A percentile compares a stretch with the other conserved stretches of the same genome.
phyloP scores from a whole-genome alignment of 2,329 filamentous ascomycete species.

The Phoma sp. region DNA sequence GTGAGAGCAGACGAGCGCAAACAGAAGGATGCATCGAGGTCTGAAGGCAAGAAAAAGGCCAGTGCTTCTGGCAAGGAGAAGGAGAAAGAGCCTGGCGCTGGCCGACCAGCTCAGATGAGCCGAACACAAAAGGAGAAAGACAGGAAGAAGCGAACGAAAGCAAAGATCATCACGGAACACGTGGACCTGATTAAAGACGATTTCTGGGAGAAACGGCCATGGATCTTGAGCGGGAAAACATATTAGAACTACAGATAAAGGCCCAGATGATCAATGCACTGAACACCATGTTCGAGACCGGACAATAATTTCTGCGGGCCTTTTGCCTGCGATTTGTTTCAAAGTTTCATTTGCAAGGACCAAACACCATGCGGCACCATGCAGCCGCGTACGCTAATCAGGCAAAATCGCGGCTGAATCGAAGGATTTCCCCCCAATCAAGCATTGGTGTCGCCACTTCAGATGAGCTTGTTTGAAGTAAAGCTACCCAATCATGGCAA shows the following conservation, averaged over 20 bases:
- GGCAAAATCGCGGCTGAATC: slow-evolving; percentile 10
- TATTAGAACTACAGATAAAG: slow-evolving; percentile 11
- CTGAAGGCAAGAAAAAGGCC: neutral
- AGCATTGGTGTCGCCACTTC: neutral
- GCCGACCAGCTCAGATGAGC: slow-evolving; percentile 58
- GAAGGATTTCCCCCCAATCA: neutral
- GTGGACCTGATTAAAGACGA: slow-evolving; percentile 94
- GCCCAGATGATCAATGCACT: neutral
- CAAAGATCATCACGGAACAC: slow-evolving; percentile 80
- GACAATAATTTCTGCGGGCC: neutral
- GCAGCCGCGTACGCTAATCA: neutral
- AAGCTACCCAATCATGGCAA: neutral
- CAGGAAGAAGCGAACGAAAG: slow-evolving; percentile 79
- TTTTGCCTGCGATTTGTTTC: neutral
- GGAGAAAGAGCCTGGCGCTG: neutral
- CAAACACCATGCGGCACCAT: neutral
- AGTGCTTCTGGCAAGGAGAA: neutral
- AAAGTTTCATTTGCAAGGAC: neutral
- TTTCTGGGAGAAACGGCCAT: slow-evolving; percentile 89
- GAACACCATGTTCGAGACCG: neutral
- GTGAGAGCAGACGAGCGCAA: neutral
- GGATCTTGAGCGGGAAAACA: slow-evolving; percentile 59
- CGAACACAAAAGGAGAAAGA: slow-evolving; percentile 85
- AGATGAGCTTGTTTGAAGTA: slow-evolving; percentile 4
- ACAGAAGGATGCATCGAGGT: neutral